Base-by-base conservation (phyloP, 1,284 basidiomycete genomes). In the Ceratobasidium sp. region DNA sequence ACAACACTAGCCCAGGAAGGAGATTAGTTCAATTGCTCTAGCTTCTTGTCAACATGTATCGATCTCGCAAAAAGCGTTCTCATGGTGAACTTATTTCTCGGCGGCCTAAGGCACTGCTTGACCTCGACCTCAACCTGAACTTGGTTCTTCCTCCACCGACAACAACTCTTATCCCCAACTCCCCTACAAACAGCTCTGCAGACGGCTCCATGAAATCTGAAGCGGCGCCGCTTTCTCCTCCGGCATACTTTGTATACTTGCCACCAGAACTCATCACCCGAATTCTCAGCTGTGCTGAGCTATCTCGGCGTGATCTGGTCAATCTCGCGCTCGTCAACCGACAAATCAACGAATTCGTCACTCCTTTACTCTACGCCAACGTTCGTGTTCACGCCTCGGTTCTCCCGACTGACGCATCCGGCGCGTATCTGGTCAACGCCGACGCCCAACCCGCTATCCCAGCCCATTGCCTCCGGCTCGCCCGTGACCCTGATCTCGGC, bases 41-140 rank as follows among this genome's bases (percentile, higher is more conserved):
- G 24, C 56, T 24, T 44, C 51, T 66, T 53, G 29, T 48, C 56
- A 59, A 60, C 56, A 72, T 72, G 69, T n/a, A 72, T 27, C 56
- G 47, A n/a, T 60, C 69, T 72, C 54, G 69, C n/a, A 72, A 72
- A 72, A 72, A 72, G 69, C 69, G 69, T 45, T 50, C 69, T 22
- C 27, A 1, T 36, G 57, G 69, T 8, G 69, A 57, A 24, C 29
- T 72, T 41, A 44, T 51, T 27, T 47, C 50, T 24, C 56, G 69
- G 47, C 41, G 69, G 45, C 29, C 56, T 9, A 72, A 72, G 36
- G 11, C 11, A 41, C n/a, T n/a, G n/a, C 41, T 72, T 31, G 69
- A 72, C 48, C 69, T 72, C 4, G 69, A 56, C 19, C 47, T 72
- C 29, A 62, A 72, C 69, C 24, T 72, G 47, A 57, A 51, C 27